A percentile compares a stretch with the other conserved stretches of the same genome.
These are phyloP conservation scores for Zoysia matrella DNA, from an alignment of 202 grass and related monocot genomes.

Conservation along the genomic window DNA sequence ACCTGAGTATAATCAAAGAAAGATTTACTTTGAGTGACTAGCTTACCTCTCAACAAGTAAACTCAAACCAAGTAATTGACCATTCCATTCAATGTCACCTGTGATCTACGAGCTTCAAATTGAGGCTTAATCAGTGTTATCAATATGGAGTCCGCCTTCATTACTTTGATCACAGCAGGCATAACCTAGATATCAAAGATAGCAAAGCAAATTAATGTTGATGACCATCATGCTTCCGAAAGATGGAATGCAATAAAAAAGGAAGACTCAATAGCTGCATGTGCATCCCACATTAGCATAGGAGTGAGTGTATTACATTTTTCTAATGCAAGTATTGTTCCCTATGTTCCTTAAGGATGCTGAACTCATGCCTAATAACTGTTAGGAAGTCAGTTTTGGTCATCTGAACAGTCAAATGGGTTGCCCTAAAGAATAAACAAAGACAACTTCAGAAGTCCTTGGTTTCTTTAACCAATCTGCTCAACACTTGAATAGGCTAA, in stretches of 20 bases:
- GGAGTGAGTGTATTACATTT: not conserved
- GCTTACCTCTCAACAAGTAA: constrained; percentile 2
- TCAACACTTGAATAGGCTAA: too few relatives aligned
- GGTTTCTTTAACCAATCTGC: too few relatives aligned
- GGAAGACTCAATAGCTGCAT: too few relatives aligned
- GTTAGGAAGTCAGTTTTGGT: too few relatives aligned
- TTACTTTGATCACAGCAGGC: constrained; percentile 92
- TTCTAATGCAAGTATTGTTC: not conserved
- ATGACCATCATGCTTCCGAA: too few relatives aligned
- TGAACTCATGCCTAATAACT: not conserved
- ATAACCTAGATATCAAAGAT: constrained; percentile 64
- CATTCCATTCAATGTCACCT: constrained; percentile 53
- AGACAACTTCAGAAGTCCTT: not conserved
- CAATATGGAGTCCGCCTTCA: constrained; percentile 81
- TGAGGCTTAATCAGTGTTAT: constrained; percentile 95
- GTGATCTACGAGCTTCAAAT: constrained; percentile 85
- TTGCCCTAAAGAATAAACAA: not conserved
- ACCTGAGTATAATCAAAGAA: too few relatives aligned
- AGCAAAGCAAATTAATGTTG: not conserved
- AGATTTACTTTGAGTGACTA: constrained; percentile 13
- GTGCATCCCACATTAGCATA: not conserved
- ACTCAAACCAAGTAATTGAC: not conserved
- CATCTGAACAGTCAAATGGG: not conserved
- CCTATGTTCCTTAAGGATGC: constrained; percentile 2
- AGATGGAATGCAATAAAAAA: too few relatives aligned